phyloP scores from a whole-genome alignment of 2,329 filamentous ascomycete species.

The Aquanectria penicillioides region DNA sequence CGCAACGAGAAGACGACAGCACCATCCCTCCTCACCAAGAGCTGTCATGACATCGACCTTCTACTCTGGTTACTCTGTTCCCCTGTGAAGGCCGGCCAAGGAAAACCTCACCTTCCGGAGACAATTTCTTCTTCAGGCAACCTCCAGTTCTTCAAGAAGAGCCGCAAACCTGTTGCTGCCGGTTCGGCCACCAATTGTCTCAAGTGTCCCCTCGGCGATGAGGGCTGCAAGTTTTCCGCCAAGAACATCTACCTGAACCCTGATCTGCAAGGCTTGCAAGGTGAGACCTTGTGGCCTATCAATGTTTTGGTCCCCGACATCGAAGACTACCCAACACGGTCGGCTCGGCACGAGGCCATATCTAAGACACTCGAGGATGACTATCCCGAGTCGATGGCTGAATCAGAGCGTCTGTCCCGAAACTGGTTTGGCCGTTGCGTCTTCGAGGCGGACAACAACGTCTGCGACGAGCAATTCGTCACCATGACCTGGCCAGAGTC shows the following conservation, averaged over 20 bases:
- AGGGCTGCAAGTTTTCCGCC: conserved; percentile 85
- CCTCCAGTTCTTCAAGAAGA: conserved; percentile 80
- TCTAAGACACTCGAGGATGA: conserved; percentile 60
- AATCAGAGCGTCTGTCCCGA: conserved; percentile 57
- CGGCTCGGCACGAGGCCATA: conserved; percentile 52
- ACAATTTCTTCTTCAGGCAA: conserved; percentile 80
- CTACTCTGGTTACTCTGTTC: conserved; percentile 90
- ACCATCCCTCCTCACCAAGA: conserved; percentile 90
- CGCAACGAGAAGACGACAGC: conserved; percentile 80
- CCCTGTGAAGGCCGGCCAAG: conserved; percentile 59
- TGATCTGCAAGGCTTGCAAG: conserved; percentile 68
- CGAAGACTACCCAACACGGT: conserved; percentile 72
- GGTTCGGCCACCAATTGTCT: conserved; percentile 87
- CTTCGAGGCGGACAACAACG: conserved; percentile 91
- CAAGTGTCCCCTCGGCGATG: conserved; percentile 73
- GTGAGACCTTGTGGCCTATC: conserved; percentile 82
- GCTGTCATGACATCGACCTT: conserved; percentile 95
- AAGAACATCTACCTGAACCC: conserved; percentile 82
- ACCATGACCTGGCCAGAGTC: conserved; percentile 85
- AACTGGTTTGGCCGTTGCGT: conserved; percentile 96
- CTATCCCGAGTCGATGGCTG: conserved; percentile 61
- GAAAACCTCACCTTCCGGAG: conserved; percentile 75
- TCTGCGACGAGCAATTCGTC: conserved; percentile 92
- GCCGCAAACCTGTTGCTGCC: conserved; percentile 79
- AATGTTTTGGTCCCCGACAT: conserved; percentile 93